A percentile compares a stretch with the other conserved stretches of the same genome.
phyloP scores from a whole-genome alignment of 2,329 filamentous ascomycete species.

The Ceratocystis huliohia region DNA sequence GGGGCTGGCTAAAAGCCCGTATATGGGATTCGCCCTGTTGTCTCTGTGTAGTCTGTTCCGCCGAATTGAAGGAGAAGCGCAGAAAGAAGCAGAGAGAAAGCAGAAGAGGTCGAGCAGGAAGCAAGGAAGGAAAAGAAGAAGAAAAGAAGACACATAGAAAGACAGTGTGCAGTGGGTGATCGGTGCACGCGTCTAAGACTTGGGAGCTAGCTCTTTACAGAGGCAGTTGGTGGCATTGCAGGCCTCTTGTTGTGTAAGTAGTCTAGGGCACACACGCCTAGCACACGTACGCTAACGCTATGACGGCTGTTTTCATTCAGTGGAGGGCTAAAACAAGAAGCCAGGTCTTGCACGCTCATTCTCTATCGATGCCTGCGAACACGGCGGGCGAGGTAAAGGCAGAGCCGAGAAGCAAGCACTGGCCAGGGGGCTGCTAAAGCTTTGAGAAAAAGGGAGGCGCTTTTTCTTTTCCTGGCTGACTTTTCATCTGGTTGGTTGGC shows the following conservation, averaged over 20 bases:
- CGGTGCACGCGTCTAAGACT: too few relatives aligned
- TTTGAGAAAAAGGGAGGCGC: background rate
- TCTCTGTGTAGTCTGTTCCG: too few relatives aligned
- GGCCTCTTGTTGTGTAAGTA: too few relatives aligned
- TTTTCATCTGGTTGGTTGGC: background rate
- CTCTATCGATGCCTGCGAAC: background rate
- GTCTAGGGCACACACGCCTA: too few relatives aligned
- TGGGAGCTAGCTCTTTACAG: too few relatives aligned
- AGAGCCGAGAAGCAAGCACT: background rate
- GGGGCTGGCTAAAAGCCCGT: too few relatives aligned
- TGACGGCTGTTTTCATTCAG: background rate
- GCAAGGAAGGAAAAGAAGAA: background rate
- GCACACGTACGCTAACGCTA: too few relatives aligned
- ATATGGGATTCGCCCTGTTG: too few relatives aligned
- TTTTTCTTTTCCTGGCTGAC: background rate
- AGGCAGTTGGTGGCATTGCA: too few relatives aligned
- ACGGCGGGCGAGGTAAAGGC: background rate
- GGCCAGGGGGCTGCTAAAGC: background rate
- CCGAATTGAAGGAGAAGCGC: background rate
- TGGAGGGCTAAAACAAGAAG: background rate
- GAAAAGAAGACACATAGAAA: background rate
- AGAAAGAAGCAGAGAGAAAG: background rate
- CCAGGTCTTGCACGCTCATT: background rate
- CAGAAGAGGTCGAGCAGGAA: background rate
- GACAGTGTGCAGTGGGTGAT: too few relatives aligned